Percentiles rank a stretch among this genome's conserved stretches.
phyloP scores from a whole-genome alignment of 164 flowering plant genomes.

The Chimonanthus salicifolius region DNA sequence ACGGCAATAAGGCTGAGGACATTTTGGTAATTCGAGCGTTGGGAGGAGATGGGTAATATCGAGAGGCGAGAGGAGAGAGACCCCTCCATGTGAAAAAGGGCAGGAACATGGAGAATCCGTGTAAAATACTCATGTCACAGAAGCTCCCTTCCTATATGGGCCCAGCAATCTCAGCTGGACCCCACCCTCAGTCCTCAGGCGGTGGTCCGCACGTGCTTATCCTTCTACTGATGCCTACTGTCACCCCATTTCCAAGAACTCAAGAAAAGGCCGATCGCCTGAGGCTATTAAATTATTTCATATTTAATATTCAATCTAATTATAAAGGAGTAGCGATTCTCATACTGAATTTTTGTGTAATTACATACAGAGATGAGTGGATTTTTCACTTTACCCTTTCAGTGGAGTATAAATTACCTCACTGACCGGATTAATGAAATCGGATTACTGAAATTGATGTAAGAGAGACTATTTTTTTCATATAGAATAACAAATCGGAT shows the following conservation, averaged over 20 bases:
- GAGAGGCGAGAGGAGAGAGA: not conserved
- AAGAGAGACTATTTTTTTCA: no score
- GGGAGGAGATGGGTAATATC: not conserved
- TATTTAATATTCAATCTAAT: no score
- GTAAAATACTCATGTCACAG: conserved; percentile 25
- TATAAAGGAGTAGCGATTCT: no score
- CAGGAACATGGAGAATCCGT: conserved; percentile 12
- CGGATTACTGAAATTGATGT: no score
- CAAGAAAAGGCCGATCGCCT: no score
- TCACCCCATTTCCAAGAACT: no score
- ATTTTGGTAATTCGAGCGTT: conserved; percentile 7
- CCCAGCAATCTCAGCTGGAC: conserved; percentile 3
- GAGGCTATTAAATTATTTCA: no score
- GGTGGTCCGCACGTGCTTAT: conserved; percentile 13
- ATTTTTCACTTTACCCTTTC: no score
- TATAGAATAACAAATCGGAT: no score
- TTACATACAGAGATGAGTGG: fast-evolving
- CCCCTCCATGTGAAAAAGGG: conserved; percentile 8
- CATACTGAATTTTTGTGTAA: no score
- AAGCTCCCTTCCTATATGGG: not conserved
- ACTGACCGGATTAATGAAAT: no score
- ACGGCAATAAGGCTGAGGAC: not conserved
- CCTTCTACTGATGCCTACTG: not conserved
- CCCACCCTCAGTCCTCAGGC: not conserved
- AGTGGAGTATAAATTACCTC: no score